phyloP scores from a whole-genome alignment of 1,284 basidiomycete genomes.

The Earliella scabrosa region DNA sequence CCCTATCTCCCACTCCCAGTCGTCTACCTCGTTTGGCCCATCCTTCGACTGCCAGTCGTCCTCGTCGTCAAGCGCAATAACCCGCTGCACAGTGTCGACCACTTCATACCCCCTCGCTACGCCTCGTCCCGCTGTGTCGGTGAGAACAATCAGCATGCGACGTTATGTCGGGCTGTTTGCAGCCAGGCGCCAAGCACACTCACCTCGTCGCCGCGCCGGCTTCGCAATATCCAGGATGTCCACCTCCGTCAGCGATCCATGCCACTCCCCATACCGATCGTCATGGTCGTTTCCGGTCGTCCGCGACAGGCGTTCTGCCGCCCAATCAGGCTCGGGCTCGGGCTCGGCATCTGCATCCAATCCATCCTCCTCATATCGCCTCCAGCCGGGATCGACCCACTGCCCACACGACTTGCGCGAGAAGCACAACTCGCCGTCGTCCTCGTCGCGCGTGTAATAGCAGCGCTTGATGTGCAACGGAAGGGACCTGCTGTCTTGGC shows the following conservation, averaged over 20 bases:
- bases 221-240: constrained; percentile 1
- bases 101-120: constrained; percentile 10
- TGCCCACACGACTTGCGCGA: too few relatives aligned
- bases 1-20: neutral
- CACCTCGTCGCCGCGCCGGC: neutral
- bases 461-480: too few relatives aligned
- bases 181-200: neutral
- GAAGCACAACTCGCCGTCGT: too few relatives aligned
- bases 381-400: neutral
- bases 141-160: too few relatives aligned
- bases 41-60: neutral
- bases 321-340: neutral
- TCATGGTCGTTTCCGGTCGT: neutral
- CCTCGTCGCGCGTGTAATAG: too few relatives aligned
- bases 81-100: constrained; percentile 10
- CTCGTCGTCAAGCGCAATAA: constrained; percentile 9
- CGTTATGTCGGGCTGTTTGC: neutral
- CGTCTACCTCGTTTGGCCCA: neutral
- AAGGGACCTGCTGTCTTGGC: too few relatives aligned
- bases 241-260: neutral
- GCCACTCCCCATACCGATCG: neutral
- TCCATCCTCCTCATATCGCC: neutral
- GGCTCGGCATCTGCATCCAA: neutral
- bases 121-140: neutral
- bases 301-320: neutral